Conservation (phyloP, 2,329 filamentous ascomycete species). For the Lecanicillium sp. region DNA sequence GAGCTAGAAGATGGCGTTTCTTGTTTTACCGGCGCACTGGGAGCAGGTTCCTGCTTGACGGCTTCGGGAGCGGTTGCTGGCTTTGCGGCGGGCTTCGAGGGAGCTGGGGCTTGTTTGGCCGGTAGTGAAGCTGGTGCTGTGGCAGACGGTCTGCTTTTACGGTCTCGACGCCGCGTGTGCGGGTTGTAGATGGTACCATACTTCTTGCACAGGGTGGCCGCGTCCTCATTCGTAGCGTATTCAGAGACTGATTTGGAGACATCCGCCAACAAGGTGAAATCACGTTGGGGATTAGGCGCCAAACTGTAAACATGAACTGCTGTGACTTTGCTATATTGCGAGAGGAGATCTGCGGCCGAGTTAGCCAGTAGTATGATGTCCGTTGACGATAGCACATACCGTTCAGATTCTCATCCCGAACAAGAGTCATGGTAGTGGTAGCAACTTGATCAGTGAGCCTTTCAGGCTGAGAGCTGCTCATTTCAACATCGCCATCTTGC, state of each 20-base stretch:
- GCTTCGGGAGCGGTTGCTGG: slow-evolving; percentile 15
- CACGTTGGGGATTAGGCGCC: slow-evolving; percentile 59
- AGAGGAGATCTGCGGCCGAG: slow-evolving; percentile 36
- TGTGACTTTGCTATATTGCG: slow-evolving; percentile 63
- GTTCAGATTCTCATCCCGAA: slow-evolving; percentile 65
- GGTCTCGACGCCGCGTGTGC: slow-evolving; percentile 50
- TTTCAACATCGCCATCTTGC: slow-evolving; percentile 61
- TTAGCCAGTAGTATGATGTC: neutral
- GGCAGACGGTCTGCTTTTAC: slow-evolving; percentile 27
- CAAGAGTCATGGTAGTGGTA: slow-evolving; percentile 58
- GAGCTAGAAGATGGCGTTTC: slow-evolving; percentile 22
- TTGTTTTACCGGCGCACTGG: slow-evolving; percentile 17
- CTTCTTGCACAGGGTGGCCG: slow-evolving; percentile 49
- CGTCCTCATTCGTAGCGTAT: slow-evolving; percentile 52
- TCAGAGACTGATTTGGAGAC: slow-evolving; percentile 57
- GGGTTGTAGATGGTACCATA: slow-evolving; percentile 74
- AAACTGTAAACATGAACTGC: slow-evolving; percentile 88
- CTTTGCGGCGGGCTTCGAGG: slow-evolving; percentile 17
- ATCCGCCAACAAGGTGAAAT: slow-evolving; percentile 67
- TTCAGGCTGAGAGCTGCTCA: slow-evolving; percentile 57
- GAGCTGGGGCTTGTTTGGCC: slow-evolving; percentile 27
- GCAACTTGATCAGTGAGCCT: slow-evolving; percentile 44
- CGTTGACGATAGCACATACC: slow-evolving; percentile 35
- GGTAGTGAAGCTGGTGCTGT: slow-evolving; percentile 19
- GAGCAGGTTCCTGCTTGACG: neutral